These are phyloP conservation scores for Cupressus sempervirens DNA, from an alignment of 75 land plant genomes.

Conservation along the genomic window DNA sequence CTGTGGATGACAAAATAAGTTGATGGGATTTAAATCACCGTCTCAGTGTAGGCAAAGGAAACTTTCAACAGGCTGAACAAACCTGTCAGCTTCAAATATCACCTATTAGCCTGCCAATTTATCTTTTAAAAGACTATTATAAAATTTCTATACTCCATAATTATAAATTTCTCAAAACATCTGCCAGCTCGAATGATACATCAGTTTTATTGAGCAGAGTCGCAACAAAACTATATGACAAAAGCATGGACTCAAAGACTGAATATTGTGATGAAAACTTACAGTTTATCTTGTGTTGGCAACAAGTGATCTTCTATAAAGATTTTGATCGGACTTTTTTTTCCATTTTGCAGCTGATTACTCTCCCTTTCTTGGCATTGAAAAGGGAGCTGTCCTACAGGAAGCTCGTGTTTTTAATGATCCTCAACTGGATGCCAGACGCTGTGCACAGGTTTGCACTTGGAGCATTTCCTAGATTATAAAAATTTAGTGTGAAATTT, in stretches of 20 bases:
- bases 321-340: neutral
- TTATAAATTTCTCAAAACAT: neutral
- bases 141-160: neutral
- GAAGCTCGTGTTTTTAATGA: constrained; percentile 98
- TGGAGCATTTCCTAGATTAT: neutral
- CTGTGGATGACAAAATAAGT: too few relatives aligned
- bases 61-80: too few relatives aligned
- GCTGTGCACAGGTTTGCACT: constrained; percentile 76
- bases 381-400: constrained; percentile 94
- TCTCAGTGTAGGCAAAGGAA: neutral
- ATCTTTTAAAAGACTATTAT: neutral
- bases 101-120: neutral
- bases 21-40: too few relatives aligned
- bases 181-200: neutral
- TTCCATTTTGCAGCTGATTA: constrained; percentile 60
- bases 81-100: neutral
- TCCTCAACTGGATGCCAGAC: constrained; percentile 85
- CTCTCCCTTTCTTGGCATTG: constrained; percentile 90
- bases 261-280: neutral
- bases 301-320: neutral
- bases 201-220: neutral
- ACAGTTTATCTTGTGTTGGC: neutral
- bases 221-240: neutral
- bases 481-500: neutral
- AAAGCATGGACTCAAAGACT: neutral